Evolutionary conservation across 805 yeast species (phyloP).

Genomic region (Clavispora vitiphila): DNA sequence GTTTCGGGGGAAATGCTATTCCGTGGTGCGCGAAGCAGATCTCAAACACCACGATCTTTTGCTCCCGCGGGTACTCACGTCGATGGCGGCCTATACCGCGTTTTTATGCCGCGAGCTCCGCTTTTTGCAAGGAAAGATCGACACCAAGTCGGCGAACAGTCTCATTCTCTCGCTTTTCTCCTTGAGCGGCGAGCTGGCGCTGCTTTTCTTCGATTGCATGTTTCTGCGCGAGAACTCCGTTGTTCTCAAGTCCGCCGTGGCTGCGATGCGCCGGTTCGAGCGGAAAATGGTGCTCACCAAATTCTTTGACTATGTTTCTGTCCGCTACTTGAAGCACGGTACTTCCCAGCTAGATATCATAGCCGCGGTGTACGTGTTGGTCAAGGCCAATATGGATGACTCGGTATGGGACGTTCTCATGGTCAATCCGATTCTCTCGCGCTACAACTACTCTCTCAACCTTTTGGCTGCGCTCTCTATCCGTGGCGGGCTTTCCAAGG

Average conservation of each 20-base stretch:
- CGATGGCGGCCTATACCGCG: slow-evolving; percentile 17
- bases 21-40: slow-evolving; percentile 22
- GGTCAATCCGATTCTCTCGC: slow-evolving; percentile 17
- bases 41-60: slow-evolving; percentile 6
- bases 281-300: slow-evolving; percentile 17
- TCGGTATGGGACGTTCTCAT: slow-evolving; percentile 16
- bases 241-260: slow-evolving; percentile 5
- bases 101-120: slow-evolving; percentile 20
- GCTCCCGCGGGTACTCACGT: slow-evolving; percentile 10
- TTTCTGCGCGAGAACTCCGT: slow-evolving; percentile 12
- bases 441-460: slow-evolving; percentile 9
- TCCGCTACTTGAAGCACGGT: slow-evolving; percentile 6
- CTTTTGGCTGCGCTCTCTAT: slow-evolving; percentile 8
- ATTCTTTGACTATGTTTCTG: slow-evolving; percentile 10
- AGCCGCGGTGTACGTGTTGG: slow-evolving; percentile 15
- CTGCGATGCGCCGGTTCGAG: slow-evolving; percentile 23
- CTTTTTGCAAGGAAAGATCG: slow-evolving; percentile 6
- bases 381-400: slow-evolving; percentile 11
- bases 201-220: slow-evolving; percentile 19
- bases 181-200: slow-evolving; percentile 14
- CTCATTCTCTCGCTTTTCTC: slow-evolving; percentile 20
- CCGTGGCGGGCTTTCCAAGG: background rate
- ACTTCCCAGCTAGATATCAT: slow-evolving; percentile 6
- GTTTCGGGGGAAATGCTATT: slow-evolving; percentile 28
- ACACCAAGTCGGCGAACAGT: slow-evolving; percentile 7